A percentile compares a stretch with the other conserved stretches of the same genome.
phyloP scores from a whole-genome alignment of 495 filamentous ascomycete species.

The Penicillium coffeae region DNA sequence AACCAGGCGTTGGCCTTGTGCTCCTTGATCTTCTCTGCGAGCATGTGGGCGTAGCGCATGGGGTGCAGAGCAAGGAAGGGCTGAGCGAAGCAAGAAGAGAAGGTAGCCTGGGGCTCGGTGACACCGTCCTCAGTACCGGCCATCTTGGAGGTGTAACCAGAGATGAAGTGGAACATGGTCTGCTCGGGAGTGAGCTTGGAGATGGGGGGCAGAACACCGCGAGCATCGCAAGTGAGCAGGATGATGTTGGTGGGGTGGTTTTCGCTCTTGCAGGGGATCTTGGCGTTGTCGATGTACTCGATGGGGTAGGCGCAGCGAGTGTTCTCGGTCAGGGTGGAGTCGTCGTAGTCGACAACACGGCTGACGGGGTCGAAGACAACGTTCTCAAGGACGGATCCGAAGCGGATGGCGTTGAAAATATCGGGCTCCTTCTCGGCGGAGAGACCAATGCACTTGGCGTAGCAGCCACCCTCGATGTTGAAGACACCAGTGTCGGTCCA shows the following conservation, averaged over 20 bases:
- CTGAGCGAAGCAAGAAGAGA: conserved; percentile 99
- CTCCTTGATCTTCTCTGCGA: conserved; percentile 92
- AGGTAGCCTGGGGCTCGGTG: conserved; percentile 94
- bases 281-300: conserved; percentile 97
- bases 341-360: conserved; percentile 91
- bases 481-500: conserved; percentile 96
- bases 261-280: conserved; percentile 86
- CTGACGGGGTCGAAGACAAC: conserved; percentile 92
- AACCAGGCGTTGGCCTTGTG: conserved; percentile 98
- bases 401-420: conserved; percentile 94
- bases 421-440: conserved; percentile 98
- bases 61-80: conserved; percentile 98
- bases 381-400: conserved; percentile 97
- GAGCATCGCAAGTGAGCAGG: conserved; percentile 94
- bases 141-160: conserved; percentile 99
- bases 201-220: conserved; percentile 95
- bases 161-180: conserved; percentile 99
- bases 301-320: conserved; percentile 98
- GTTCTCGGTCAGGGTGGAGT: conserved; percentile 93
- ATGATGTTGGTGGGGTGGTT: conserved; percentile 97
- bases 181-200: conserved; percentile 94
- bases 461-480: conserved; percentile 99
- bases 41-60: conserved; percentile 98
- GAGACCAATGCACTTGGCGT: conserved; percentile 97
- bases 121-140: conserved; percentile 97